Evolutionary conservation across 2,329 filamentous ascomycete genomes (phyloP), one percentile per base, ranked within the genome.

Genomic region (Thermochaetoides dissita): DNA sequence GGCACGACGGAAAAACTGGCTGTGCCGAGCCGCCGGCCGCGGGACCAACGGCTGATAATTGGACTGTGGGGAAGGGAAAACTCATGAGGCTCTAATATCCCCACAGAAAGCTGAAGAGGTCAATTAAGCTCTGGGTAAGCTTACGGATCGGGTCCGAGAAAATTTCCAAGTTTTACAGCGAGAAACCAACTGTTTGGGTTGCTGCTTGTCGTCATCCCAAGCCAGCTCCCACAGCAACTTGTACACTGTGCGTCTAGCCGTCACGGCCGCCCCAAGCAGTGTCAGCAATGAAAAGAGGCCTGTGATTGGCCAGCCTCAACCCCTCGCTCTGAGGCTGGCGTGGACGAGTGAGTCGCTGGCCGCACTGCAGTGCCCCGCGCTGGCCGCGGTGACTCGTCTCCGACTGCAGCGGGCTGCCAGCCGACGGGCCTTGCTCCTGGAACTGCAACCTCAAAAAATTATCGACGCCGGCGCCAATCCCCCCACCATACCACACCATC

Each of bases 1-100:
- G 41, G 46, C 43, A 46, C 46, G 48, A 42, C 50, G 51, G 51
- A 53, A 52, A 51, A 53, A 52, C 49, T 50, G 43, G 37, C 50
- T 51, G 44, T 49, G 49, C 51, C 50, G 49, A 46, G 46, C 38
- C 44, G 17, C 17, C 17, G 3, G 17, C 37, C 12, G 30, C 10
- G 33, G 33, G 8, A 11, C 32, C 9, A 17, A 17, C 9, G 5
- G 9, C 30, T 10, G 37, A 39, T 45, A 42, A 2, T 38, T 3
- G 24, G 10, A 41, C 40, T 28, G 36, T 36, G 40, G 17, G 17
- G 17, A 24, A 24, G 3, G 17, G 17, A 24, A 24, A 24, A 24
- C 17, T 24, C 5, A 5, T 24, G 17, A 24, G 17, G 17, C 17
- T 24, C 17, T 24, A 5, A 24, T 3, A 3, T 5, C 17, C 17